Conservation (phyloP, 1,139 yeast genomes). For the Magnusiomyces suaveolens region DNA sequence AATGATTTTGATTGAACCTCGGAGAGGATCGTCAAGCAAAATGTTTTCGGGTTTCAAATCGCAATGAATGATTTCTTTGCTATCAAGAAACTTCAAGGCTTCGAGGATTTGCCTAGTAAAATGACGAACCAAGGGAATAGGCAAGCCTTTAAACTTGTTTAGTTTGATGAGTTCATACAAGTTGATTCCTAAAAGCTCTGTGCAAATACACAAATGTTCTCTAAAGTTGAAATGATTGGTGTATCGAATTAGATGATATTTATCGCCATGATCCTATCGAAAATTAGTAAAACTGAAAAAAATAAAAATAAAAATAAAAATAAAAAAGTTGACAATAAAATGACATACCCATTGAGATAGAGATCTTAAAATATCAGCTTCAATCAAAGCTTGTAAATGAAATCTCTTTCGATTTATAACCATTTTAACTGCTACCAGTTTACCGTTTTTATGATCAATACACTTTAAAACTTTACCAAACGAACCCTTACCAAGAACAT, state of each 20-base stretch:
- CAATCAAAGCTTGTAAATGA: conserved; percentile 71
- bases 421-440: conserved; percentile 61
- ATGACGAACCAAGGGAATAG: conserved; percentile 40
- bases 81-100: conserved; percentile 55
- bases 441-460: conserved; percentile 52
- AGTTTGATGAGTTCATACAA: conserved; percentile 57
- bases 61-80: conserved; percentile 57
- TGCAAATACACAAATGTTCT: conserved; percentile 73
- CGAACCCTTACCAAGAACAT: conserved; percentile 65
- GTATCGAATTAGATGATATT: conserved; percentile 44
- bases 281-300: conserved; percentile 5
- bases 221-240: conserved; percentile 68
- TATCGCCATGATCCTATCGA: conserved; percentile 36
- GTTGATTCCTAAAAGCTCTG: conserved; percentile 63
- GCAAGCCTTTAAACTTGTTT: conserved; percentile 52
- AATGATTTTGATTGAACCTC: conserved; percentile 82
- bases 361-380: conserved; percentile 56
- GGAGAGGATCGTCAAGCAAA: conserved; percentile 61
- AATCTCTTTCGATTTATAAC: conserved; percentile 66
- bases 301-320: neutral
- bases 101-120: conserved; percentile 49
- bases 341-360: conserved; percentile 31
- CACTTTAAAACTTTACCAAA: conserved; percentile 75
- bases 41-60: conserved; percentile 96
- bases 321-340: too few relatives aligned